phyloP scores from a whole-genome alignment of 352 stramenopile genomes.

The Phytophthora melonis region DNA sequence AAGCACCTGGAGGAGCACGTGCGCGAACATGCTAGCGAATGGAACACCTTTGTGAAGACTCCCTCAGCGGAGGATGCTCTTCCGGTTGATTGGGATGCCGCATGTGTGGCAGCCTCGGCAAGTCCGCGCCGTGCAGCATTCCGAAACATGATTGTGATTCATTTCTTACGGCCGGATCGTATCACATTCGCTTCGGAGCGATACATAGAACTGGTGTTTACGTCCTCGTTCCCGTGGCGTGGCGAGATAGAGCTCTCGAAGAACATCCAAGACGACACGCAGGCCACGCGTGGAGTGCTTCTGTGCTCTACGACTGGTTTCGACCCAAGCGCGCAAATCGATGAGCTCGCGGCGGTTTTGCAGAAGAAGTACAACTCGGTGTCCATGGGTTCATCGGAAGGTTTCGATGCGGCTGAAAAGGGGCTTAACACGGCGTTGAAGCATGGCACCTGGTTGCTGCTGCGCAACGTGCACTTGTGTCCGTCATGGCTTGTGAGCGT shows the following conservation, averaged over 20 bases:
- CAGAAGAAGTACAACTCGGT: slow-evolving; percentile 96
- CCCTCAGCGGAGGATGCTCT: slow-evolving; percentile 78
- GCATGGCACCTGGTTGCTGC: slow-evolving; percentile 97
- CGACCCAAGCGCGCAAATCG: slow-evolving; percentile 97
- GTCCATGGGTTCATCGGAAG: slow-evolving; percentile 98
- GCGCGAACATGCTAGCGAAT: slow-evolving; percentile 63
- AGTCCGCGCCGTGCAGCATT: slow-evolving; percentile 77
- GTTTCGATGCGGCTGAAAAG: slow-evolving; percentile 96
- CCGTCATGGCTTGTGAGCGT: slow-evolving; percentile 97
- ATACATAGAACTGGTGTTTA: slow-evolving; percentile 90
- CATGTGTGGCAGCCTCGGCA: slow-evolving; percentile 40
- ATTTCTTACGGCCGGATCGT: slow-evolving; percentile 91
- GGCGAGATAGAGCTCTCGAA: slow-evolving; percentile 94
- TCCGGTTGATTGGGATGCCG: slow-evolving; percentile 69
- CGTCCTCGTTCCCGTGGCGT: slow-evolving; percentile 94
- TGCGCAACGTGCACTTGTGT: slow-evolving; percentile 99
- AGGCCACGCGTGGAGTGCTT: slow-evolving; percentile 93
- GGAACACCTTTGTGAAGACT: slow-evolving; percentile 86
- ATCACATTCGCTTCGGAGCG: slow-evolving; percentile 83
- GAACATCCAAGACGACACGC: slow-evolving; percentile 94
- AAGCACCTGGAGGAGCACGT: slow-evolving; percentile 82
- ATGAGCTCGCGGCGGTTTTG: slow-evolving; percentile 92
- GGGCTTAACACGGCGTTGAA: slow-evolving; percentile 95
- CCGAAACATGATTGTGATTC: slow-evolving; percentile 82
- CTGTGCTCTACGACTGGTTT: slow-evolving; percentile 98